A percentile compares a stretch with the other conserved stretches of the same genome.
Evolutionary conservation across 129 eudicot genomes (phyloP).

Genomic region (Dittrichia graveolens): DNA sequence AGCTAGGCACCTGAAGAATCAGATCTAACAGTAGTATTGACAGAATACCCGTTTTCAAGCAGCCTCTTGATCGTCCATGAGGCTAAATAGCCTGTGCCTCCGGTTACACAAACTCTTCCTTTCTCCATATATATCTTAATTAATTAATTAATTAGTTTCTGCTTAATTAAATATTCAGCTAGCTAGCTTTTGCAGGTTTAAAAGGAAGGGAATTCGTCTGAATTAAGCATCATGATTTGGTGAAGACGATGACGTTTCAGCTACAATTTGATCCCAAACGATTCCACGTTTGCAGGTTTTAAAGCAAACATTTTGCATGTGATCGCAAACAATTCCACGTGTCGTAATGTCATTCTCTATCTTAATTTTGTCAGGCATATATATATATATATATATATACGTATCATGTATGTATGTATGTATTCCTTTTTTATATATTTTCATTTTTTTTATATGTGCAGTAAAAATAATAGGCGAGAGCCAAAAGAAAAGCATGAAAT

Average conservation of each 20-base stretch:
- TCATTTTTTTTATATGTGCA: no score
- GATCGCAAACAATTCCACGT: neutral
- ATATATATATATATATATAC: neutral
- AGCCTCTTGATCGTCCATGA: constrained; percentile 40
- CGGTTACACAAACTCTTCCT: constrained; percentile 40
- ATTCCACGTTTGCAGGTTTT: no score
- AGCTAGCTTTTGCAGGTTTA: neutral
- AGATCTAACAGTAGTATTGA: constrained; percentile 32
- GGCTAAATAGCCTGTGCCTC: constrained; percentile 40
- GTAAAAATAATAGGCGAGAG: no score
- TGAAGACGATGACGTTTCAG: constrained; percentile 8
- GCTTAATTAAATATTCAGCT: neutral
- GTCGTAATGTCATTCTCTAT: neutral
- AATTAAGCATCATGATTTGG: constrained; percentile 8
- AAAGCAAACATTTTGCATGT: neutral
- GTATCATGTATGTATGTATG: neutral
- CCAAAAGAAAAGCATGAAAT: no score
- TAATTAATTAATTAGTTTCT: neutral
- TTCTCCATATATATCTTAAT: constrained; percentile 22
- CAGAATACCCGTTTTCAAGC: constrained; percentile 35
- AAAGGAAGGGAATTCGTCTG: constrained; percentile 15
- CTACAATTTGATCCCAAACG: neutral
- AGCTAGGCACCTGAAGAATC: constrained; percentile 28
- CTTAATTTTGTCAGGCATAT: neutral
- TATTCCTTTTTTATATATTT: neutral